Base-by-base conservation (phyloP, 148 eudicot genomes). In the Amaranthus hypochondriacus region DNA sequence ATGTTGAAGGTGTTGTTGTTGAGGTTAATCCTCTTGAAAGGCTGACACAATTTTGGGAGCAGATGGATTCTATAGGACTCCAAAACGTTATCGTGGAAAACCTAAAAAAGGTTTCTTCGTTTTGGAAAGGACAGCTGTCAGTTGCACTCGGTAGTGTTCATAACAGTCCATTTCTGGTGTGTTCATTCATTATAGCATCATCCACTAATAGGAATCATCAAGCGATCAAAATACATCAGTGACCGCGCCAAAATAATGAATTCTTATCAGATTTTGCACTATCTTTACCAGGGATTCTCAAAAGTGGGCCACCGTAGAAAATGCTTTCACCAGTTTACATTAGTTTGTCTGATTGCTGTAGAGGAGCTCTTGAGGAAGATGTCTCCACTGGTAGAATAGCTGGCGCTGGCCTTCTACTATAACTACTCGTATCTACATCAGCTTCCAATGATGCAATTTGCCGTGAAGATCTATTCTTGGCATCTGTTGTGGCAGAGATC, bases 261-360 rank as follows among this genome's bases (percentile, higher is more conserved):
- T 56, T 82, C 63, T 74, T 82, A 62, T 84, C 88, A 9, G 77
- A 55, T 73, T 78, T 86, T 56, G 59, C 72, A 56, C 83, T 82
- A 72, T 85, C 88, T 71, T 69, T 83, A 44, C 68, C 76, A 3
- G 90, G 85, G 54, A 75, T 82, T 69, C 79, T 80, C 75, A 95
- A 59, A 69, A 94, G 87, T 14, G 99, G 99, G 2, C 99, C 99
- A 15, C 97, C 99, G 60, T 86, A 95, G 87, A 95, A 95, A 54
- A 92, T 95, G 59, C 97, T 90, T 39, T 92, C 92, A 52, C 96
- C 96, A 0, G 88, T 83, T 80, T 95, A 92, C 72, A 70, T 84
- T 68, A 95, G 85, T 82, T 90, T 89, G 63, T 90, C 91, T 28
- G 90, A 83, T 68, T 85, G 91, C 81, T 78, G 85, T 43, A 70